Evolutionary conservation across 2,329 filamentous ascomycete species (phyloP), one percentile per base, ranked within the genome.

Genomic region (Fusarium lyarnte): DNA sequence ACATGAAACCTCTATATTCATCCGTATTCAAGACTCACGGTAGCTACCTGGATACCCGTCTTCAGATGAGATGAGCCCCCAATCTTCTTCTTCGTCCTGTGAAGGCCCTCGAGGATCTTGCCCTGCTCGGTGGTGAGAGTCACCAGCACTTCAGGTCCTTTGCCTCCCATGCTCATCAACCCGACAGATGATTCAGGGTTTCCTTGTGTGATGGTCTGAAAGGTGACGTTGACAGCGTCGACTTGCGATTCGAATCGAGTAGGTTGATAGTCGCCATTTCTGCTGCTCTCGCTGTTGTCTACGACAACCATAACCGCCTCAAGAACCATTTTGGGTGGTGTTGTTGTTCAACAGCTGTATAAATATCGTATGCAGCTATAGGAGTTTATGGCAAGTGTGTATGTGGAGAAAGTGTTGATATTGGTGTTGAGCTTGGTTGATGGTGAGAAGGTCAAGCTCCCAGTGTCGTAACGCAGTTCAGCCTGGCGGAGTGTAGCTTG

Each of bases 251-350:
- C 94, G 88, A 95, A 99, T 84, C 96, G 91, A 76, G 95, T 97
- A 66, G 96, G 95, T 80, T 93, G 93, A 82, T 88, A 89, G 83
- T 99, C 96, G 81, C 97, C 96, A 85, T 99, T 99, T 82, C 96
- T 91, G 87, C 94, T 97, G 86, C 93, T 95, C 87, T 99, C 96
- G 87, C 95, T 98, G 88, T 98, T 99, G 89, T 99, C 96, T 80
- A 98, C 94, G 88, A 98, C 92, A 84, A 99, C 94, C 95, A 99
- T 98, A 73, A 97, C 97, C 86, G 96, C 97, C 91, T 99, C 96
- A 84, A 99, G 92, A 85, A 92, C 93, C 96, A 99, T 99, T 81
- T 88, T 95, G 90, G 83, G 84, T 83, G 83, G 78, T 73, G 70
- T 67, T 74, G 58, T 60, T 53, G 27, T 66, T 60, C 57, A 66